phyloP scores from a whole-genome alignment of 305 asterid genomes.

The Fraxinus latifolia region DNA sequence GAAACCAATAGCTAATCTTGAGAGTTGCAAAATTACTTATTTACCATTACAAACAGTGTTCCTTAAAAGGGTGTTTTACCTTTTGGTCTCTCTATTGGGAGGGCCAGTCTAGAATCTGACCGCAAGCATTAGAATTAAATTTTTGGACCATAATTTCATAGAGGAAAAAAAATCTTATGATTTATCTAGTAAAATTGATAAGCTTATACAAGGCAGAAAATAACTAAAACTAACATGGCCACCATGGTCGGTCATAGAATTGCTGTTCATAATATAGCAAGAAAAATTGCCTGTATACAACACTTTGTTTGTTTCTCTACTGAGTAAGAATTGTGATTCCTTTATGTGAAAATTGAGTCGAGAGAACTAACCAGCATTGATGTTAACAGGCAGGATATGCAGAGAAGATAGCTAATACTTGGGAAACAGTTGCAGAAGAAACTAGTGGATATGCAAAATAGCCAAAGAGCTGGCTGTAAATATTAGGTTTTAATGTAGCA shows the following conservation, averaged over 20 bases:
- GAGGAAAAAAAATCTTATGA: background rate
- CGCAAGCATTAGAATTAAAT: background rate
- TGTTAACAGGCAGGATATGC: constrained; percentile 89
- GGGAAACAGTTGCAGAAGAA: constrained; percentile 84
- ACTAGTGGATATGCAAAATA: constrained; percentile 54
- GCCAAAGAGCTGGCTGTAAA: constrained; percentile 31
- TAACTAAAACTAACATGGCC: background rate
- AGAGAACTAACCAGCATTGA: background rate
- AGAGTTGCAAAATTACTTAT: background rate
- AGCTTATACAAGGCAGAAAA: background rate
- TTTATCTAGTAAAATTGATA: background rate
- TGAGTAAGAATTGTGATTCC: background rate
- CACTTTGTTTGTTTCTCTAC: background rate
- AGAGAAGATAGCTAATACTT: constrained; percentile 84
- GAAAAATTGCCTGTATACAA: background rate
- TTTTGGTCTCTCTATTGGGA: background rate
- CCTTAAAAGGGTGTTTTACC: background rate
- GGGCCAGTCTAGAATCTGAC: background rate
- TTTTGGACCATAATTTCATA: background rate
- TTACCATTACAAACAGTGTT: background rate
- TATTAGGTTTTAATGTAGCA: constrained; percentile 16
- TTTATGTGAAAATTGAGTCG: background rate
- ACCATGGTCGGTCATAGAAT: background rate
- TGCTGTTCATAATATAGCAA: background rate
- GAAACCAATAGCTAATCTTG: background rate